Percentiles rank a stretch among this genome's conserved stretches.
Evolutionary conservation across 441 rosid species (phyloP).

Genomic region (Eruca vesicaria): DNA sequence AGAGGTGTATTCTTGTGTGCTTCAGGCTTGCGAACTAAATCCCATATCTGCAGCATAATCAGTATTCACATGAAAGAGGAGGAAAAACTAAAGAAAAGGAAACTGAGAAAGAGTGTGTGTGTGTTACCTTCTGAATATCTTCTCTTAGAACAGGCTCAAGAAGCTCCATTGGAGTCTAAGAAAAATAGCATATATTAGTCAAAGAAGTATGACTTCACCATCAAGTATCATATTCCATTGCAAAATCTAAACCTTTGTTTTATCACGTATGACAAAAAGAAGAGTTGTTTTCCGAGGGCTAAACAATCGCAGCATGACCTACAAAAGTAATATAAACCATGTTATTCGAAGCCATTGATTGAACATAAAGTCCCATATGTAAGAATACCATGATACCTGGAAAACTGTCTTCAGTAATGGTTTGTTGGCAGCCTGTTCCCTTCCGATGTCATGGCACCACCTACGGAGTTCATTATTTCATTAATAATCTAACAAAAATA

Average conservation of each 20-base stretch:
- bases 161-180: conserved; percentile 77
- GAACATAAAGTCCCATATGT: conserved; percentile 5
- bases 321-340: conserved; percentile 16
- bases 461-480: conserved; percentile 39
- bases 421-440: conserved; percentile 94
- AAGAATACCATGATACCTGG: conserved; percentile 48
- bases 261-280: conserved; percentile 92
- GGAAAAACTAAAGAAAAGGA: conserved; percentile 12
- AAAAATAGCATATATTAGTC: conserved; percentile 13
- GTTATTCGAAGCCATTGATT: conserved; percentile 17
- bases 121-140: conserved; percentile 85
- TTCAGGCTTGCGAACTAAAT: conserved; percentile 67
- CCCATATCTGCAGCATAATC: conserved; percentile 78
- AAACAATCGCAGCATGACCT: conserved; percentile 95
- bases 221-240: conserved; percentile 18
- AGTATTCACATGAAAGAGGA: conserved; percentile 12
- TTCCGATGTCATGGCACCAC: conserved; percentile 99
- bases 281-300: conserved; percentile 92
- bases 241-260: conserved; percentile 62
- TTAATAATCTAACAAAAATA: conserved; percentile 16
- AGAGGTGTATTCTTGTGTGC: conserved; percentile 63
- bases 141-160: conserved; percentile 79
- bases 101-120: conserved; percentile 5
- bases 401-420: conserved; percentile 91
- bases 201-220: conserved; percentile 5